These are phyloP conservation scores for Byssothecium circinans DNA, from an alignment of 2,329 filamentous ascomycete genomes.

Conservation along the genomic window DNA sequence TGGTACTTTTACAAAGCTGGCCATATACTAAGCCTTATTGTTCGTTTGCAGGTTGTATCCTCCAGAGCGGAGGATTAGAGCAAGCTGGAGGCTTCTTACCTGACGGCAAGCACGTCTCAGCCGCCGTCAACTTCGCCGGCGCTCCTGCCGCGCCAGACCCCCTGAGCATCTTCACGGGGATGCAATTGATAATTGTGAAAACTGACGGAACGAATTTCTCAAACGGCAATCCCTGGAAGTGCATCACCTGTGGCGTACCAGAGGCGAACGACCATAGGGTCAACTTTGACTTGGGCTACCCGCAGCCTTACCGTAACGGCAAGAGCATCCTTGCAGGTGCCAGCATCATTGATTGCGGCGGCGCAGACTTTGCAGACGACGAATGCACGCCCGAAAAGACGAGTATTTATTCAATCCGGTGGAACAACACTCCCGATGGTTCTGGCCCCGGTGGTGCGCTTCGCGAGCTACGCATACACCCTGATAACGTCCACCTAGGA, in stretches of 20 bases:
- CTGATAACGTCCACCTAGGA: conserved; percentile 49
- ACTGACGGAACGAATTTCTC: conserved; percentile 45
- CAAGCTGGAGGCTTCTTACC: conserved; percentile 45
- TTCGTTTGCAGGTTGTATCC: no score
- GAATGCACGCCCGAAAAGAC: conserved; percentile 43
- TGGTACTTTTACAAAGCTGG: no score
- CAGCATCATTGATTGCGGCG: conserved; percentile 43
- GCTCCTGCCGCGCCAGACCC: conserved; percentile 42
- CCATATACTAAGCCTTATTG: no score
- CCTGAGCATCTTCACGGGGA: conserved; percentile 47
- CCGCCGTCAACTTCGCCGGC: conserved; percentile 44
- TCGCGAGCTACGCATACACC: conserved; percentile 51
- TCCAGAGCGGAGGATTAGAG: no score
- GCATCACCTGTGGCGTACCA: conserved; percentile 50
- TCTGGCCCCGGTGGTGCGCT: conserved; percentile 35
- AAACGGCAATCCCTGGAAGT: conserved; percentile 54
- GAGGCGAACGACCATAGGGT: conserved; percentile 31
- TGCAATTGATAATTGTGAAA: conserved; percentile 47
- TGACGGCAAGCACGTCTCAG: conserved; percentile 49
- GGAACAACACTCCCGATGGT: conserved; percentile 39
- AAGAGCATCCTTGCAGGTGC: conserved; percentile 38
- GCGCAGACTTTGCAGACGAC: conserved; percentile 34
- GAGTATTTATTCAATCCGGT: conserved; percentile 48
- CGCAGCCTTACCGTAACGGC: conserved; percentile 48
- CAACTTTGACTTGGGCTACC: conserved; percentile 41